Evolutionary conservation across 139 green algal species (phyloP), one percentile per base, ranked within the genome.

Genomic region (Eudorina sp.): DNA sequence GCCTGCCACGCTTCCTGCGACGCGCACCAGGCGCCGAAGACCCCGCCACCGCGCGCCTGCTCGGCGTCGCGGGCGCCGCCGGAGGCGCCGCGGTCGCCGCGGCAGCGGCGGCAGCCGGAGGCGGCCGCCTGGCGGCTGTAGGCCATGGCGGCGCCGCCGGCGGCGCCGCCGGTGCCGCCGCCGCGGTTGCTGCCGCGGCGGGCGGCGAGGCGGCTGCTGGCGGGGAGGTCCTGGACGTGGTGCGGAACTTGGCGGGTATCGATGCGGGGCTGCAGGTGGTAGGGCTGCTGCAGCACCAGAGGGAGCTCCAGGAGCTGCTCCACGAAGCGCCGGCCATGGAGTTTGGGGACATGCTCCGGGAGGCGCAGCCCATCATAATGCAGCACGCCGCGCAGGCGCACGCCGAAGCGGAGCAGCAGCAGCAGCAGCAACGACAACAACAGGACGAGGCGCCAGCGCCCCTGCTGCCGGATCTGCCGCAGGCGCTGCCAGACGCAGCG

Each of bases 261-360:
- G 43, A 78, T 25, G 43, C 48, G 45, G 79, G 40, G 40, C 40
- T 88, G 45, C 69, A 90, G 34, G 83, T 92, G 79, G 43, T 90
- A 62, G 77, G 81, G 41, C 69, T 92, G 69, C 70, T 92, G 45
- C 80, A 90, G 38, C 72, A 89, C 72, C 85, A 92, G 81, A 34
- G 80, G 29, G 90, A 92, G 80, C 66, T 92, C 70, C 90, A 89
- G 72, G 79, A 92, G 60, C 48, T 90, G 60, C 60, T 92, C 23
- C 38, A 73, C 23, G 89, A 90, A 45, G 73, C 66, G 66, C 89
- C 83, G n/a, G n/a, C 45, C 0, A n/a, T 77, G 41, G 83, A 90
- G 69, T 36, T 78, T 40, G 81, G 31, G 29, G 81, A 78, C 62
- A 34, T 87, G 31, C 43, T 78, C 43, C 43, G 45, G 45, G 81